Base-by-base conservation (phyloP, 345 rosid genomes). In the Viola odorata region DNA sequence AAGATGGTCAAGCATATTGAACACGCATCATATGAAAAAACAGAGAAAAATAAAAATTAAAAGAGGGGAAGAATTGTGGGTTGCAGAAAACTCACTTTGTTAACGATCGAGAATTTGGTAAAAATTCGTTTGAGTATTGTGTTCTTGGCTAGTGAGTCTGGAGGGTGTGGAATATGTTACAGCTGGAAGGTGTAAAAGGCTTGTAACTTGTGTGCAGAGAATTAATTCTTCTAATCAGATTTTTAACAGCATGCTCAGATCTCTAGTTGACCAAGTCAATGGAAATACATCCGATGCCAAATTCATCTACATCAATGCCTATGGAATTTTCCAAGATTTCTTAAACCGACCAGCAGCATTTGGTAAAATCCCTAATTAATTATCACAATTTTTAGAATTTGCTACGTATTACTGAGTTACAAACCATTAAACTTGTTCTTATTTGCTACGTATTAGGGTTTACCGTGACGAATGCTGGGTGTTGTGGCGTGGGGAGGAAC, bases 261-360 rank as follows among this genome's bases (percentile, higher is more conserved):
- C 82, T 37, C 79, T 89, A 8, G 95, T 91, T 40, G 77, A 70
- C 64, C 78, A 77, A 23, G 81, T 91, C 78, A 91, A 91, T 71
- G 62, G 45, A 64, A 50, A 77, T 10, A 69, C 68, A 41, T 12
- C 84, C 3, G 90, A 86, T 63, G 90, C 95, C 0, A 83, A 58
- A 61, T 81, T 85, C 41, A 81, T 74, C 67, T 91, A 80, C 69
- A 53, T 89, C 70, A 81, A 91, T 42, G 82, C 81, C 5, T 89
- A 82, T 64, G 95, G 82, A 6, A 86, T 87, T 57, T 91, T 86
- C 76, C 77, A 83, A 42, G 98, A 91, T 52, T 23, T 91, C 0
- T 75, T 79, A 14, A 57, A 23, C 55, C 80, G 65, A 16, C 85
- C 98, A 37, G 60, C 82, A 14, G 64, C 77, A 50, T 49, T 13